Percentiles rank a stretch among this genome's conserved stretches.
Evolutionary conservation across 169 alveolate species (phyloP).

Genomic region (Plasmodium gallinaceum): DNA sequence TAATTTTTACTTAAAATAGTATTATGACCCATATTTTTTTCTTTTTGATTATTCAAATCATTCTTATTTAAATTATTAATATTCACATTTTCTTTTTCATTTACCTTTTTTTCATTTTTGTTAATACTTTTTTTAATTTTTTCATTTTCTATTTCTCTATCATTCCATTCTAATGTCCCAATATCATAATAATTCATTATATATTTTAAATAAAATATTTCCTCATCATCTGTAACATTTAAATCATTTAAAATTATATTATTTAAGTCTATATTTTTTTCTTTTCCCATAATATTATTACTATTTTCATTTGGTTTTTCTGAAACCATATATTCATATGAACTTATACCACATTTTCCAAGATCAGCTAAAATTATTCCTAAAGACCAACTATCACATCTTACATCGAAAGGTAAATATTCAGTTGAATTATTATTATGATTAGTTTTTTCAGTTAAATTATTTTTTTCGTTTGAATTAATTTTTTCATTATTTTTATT

Average conservation of each 20-base stretch:
- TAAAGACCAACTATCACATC: constrained; percentile 77
- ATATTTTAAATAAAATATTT: constrained; percentile 37
- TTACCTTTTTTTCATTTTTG: neutral
- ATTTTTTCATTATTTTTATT: neutral
- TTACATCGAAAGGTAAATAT: constrained; percentile 62
- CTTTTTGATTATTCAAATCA: neutral
- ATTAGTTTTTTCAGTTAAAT: neutral
- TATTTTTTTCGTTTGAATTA: neutral
- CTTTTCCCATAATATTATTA: constrained; percentile 18
- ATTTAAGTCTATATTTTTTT: constrained; percentile 14
- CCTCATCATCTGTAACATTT: constrained; percentile 48
- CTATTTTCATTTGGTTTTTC: constrained; percentile 10
- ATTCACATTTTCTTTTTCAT: neutral
- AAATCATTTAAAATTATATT: constrained; percentile 33
- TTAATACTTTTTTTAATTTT: neutral
- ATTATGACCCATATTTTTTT: neutral
- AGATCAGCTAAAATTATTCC: constrained; percentile 75
- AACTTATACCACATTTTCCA: constrained; percentile 58
- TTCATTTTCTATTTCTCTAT: constrained; percentile 32
- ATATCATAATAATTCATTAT: constrained; percentile 69
- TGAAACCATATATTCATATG: constrained; percentile 45
- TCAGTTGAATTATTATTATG: constrained; percentile 15
- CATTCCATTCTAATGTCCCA: constrained; percentile 37
- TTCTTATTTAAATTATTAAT: neutral
- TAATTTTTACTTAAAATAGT: neutral